Conservation (phyloP, 164 flowering plant species). For the Magnolia changhungtana region DNA sequence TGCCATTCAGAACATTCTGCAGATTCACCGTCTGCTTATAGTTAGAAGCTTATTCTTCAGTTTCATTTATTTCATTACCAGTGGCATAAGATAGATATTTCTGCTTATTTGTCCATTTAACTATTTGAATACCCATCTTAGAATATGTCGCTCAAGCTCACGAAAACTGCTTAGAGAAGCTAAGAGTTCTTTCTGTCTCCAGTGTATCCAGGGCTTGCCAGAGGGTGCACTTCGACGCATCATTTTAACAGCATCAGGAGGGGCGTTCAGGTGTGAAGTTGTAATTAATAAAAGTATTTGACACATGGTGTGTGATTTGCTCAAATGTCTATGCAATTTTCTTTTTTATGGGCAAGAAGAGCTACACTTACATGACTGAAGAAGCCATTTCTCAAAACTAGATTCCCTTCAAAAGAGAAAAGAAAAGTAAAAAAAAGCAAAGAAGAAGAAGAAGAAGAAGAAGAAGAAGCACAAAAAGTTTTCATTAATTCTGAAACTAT, state of each 20-base stretch:
- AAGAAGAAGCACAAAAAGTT: too few relatives aligned
- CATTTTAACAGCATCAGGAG: constrained; percentile 94
- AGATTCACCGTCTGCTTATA: too few relatives aligned
- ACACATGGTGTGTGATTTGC: neutral
- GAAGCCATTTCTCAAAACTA: neutral
- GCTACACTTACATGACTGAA: neutral
- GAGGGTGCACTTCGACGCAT: constrained; percentile 91
- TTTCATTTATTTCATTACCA: neutral
- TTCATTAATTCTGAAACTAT: too few relatives aligned
- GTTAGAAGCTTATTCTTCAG: neutral
- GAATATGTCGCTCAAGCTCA: neutral
- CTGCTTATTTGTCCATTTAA: neutral
- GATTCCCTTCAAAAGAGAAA: too few relatives aligned
- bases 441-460: too few relatives aligned
- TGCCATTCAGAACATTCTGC: neutral
- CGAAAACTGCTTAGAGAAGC: constrained; percentile 8
- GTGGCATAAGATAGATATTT: neutral
- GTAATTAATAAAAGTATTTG: constrained; percentile 27
- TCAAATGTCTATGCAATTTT: neutral
- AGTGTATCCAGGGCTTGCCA: constrained; percentile 98
- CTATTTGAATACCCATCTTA: neutral
- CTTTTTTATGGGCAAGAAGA: neutral
- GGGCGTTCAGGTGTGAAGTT: constrained; percentile 79
- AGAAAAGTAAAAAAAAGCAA: too few relatives aligned
- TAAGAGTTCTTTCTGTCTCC: constrained; percentile 28